Base-by-base conservation (phyloP, 257 asterid species). In the Prunella vulgaris region DNA sequence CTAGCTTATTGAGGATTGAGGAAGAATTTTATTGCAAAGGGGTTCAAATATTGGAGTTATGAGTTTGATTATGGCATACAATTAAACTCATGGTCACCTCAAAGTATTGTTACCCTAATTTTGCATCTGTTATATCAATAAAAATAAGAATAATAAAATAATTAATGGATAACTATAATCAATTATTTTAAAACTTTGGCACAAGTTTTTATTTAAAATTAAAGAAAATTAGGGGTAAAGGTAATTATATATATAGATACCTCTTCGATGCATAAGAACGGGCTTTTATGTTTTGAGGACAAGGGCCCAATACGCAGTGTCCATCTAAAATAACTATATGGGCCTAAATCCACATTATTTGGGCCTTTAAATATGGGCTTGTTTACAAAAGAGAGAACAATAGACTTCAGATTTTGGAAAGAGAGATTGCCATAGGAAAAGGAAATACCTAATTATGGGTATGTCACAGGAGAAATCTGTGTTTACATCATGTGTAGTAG, bases 401-500 rank as follows among this genome's bases (percentile, higher is more conserved):
- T 60, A 28, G 67, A 10, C 67, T 37, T 10, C 12, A 17, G 24
- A 37, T 20, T 37, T 18, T 3, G 28, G 18, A 61, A 18, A 35
- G 66, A 61, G 18, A 33, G 3, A 7, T 60, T n/a, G 24, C 24
- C 30, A 54, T 20, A 9, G 4, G 24, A 54, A 66, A 66, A 20
- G 46, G 61, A 38, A 65, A 8, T 20, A 3, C 10, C 22, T 15
- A 35, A 75, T 51, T 25, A 56, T 56, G 35, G 4, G 9, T 5
- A 46, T 46, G 53, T n/a, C 53, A 5, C 9, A 46, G 9, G 12
- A n/a, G 21, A 46, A 5, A 9, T 15, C 17, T 42, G 18, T 42
- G 51, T 42, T 42, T 18, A 42, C 42, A 17, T 60, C 6, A 60
- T 61, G 51, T 80, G 87, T 76, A 78, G 73, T 72, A 73, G 75